Base-by-base conservation (phyloP, 768 basidiomycete genomes). In the Amanita pseudoporphyria region DNA sequence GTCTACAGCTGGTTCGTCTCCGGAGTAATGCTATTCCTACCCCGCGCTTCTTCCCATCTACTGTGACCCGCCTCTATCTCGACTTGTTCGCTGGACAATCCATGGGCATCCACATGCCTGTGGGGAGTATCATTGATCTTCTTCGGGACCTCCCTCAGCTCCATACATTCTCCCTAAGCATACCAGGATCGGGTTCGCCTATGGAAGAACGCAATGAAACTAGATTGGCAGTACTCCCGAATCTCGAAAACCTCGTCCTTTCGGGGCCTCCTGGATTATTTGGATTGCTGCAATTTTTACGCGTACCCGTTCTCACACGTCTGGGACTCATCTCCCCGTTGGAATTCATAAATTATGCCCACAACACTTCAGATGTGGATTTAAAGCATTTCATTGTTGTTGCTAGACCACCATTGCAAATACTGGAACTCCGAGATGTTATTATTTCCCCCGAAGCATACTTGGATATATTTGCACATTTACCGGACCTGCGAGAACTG, bases 401-500 rank as follows among this genome's bases (percentile, higher is more conserved):
- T 33, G 57, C 60, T 14, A 59, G 64, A 9, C 61, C 68, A 22
- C 63, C 62, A 24, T 55, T 78, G 49, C 60, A 68, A 45, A 51
- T 67, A 24, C 64, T 79, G 52, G 74, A 79, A 58, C 63, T 77
- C 45, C 67, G 74, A 52, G 74, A 79, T 60, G 56, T 78, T 54
- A 69, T 73, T 54, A 58, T 78, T 28, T 53, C 70, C 33, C 61
- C 64, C 19, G 59, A 61, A 18, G 62, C 67, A 12, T 74, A 74
- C 53, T 72, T 56, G 49, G 51, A 14, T 51, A 43, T 59, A 31
- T 53, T 60, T 35, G 39, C 45, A 5, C 26, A 62, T 18, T 61
- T 79, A 14, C 67, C 71, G 9, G 52, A 54, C 14, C 58, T 82
- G 37, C 65, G 70, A 54, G 71, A 74, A 47, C 64, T 82, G 14